Conservation (phyloP, 768 basidiomycete species). For the Tricholoma terreum region DNA sequence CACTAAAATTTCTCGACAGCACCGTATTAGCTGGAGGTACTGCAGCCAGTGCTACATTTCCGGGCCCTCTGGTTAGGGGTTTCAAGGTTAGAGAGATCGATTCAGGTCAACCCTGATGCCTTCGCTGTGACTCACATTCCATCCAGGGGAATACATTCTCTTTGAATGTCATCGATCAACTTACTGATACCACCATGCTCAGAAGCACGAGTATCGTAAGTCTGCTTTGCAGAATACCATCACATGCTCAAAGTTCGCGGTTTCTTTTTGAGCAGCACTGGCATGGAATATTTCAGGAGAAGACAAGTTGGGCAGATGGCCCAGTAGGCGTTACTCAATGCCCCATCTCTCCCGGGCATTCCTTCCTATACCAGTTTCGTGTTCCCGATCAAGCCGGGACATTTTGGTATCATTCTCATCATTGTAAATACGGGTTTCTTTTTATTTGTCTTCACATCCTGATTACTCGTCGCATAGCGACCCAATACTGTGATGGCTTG, state of each 20-base stretch:
- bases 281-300: slow-evolving; percentile 3
- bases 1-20: slow-evolving; percentile 8
- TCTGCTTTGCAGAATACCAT: neutral
- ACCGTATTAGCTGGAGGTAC: slow-evolving; percentile 30
- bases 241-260: too few species aligned
- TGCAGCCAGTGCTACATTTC: slow-evolving; percentile 17
- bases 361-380: neutral
- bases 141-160: neutral
- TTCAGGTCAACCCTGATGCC: neutral
- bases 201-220: slow-evolving; percentile 1
- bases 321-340: neutral
- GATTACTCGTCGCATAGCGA: neutral
- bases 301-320: slow-evolving; percentile 2
- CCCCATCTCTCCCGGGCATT: neutral
- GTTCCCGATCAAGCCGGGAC: slow-evolving; percentile 5
- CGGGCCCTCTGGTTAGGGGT: slow-evolving; percentile 29
- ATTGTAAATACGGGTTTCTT: neutral
- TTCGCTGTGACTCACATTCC: neutral
- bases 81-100: slow-evolving; percentile 19
- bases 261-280: neutral
- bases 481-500: slow-evolving; percentile 3
- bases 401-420: slow-evolving; percentile 7
- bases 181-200: slow-evolving; percentile 2
- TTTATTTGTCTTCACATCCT: neutral
- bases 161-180: slow-evolving; percentile 1